Conservation (phyloP, 768 basidiomycete species). For the Stropharia rugosoannulata region DNA sequence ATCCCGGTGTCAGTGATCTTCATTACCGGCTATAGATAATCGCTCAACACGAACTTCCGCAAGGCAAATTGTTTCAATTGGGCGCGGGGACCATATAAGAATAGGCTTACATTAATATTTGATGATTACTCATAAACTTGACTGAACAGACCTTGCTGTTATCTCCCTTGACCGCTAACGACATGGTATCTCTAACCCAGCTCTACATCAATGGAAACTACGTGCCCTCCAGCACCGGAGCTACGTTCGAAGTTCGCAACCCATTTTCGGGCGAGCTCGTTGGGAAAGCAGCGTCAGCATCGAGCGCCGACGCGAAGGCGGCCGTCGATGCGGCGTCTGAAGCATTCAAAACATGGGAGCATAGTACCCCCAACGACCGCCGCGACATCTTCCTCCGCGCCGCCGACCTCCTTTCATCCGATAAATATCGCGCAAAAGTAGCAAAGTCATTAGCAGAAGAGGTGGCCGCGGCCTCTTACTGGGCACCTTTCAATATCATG, state of each 20-base stretch:
- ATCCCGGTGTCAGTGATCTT: too few species aligned
- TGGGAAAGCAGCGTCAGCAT: conserved; percentile 45
- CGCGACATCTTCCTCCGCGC: conserved; percentile 49
- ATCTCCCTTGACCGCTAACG: neutral
- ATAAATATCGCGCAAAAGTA: conserved; percentile 38
- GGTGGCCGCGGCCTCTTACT: conserved; percentile 31
- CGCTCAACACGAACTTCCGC: too few species aligned
- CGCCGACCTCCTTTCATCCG: conserved; percentile 42
- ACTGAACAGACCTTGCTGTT: too few species aligned
- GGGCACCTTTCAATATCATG: conserved; percentile 26
- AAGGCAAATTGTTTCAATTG: too few species aligned
- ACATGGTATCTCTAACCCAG: conserved; percentile 29
- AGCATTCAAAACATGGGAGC: conserved; percentile 51
- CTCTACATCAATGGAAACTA: conserved; percentile 42
- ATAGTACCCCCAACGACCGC: conserved; percentile 29
- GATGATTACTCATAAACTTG: too few species aligned
- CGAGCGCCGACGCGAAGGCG: conserved; percentile 39
- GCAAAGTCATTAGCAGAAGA: conserved; percentile 34
- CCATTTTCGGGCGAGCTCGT: conserved; percentile 41
- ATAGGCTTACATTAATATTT: too few species aligned
- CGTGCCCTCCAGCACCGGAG: conserved; percentile 30
- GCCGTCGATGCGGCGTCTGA: conserved; percentile 44
- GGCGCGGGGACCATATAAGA: too few species aligned
- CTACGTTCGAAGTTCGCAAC: conserved; percentile 46
- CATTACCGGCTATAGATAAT: too few species aligned